Base-by-base conservation (phyloP, 2,329 filamentous ascomycete species). In the Diaporthe eres region DNA sequence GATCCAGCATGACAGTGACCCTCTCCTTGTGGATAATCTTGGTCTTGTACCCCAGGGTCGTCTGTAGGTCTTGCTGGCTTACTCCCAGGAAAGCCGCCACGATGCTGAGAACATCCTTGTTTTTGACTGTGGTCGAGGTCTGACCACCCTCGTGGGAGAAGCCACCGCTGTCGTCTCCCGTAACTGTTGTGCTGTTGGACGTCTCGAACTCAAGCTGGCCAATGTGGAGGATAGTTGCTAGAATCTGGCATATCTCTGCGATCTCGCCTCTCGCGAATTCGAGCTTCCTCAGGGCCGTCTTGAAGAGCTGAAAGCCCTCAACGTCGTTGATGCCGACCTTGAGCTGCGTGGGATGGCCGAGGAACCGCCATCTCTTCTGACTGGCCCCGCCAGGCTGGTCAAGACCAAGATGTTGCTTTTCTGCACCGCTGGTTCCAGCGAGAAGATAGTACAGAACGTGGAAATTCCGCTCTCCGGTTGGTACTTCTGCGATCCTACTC, bases 1-100 rank as follows among this genome's bases (percentile, higher is more conserved):
- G 95, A 82, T 99, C 97, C 47, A 99, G 90, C 96, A 99, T 98
- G 78, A 99, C 94, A 0, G 97, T 99, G n/a, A 99, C 97, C 73
- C 97, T 93, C 87, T 99, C 97, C 78, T 95, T 94, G 82, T 97
- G 94, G 74, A 99, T 93, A 79, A 97, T 98, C 88, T 98, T 98
- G 28, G 95, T 98, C 86, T 98, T 97, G 88, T 98, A 98, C 4
- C 96, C 95, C 75, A 99, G 88, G 42, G 95, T 98, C 53, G 91
- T 92, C 85, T 99, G 96, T 8, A 99, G 88, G 76, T 98, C 95
- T 67, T 91, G 88, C 13, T 93, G 90, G 80, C 92, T 91, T 9
- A 99, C 93, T 63, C 97, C 97, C 2, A 99, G 87, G 88, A 99
- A 99, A n/a, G 96, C 96, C 15, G 97, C 96, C 72, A 99, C 90